Base-by-base conservation (phyloP, 306 rosid species). In the Purshia tridentata region DNA sequence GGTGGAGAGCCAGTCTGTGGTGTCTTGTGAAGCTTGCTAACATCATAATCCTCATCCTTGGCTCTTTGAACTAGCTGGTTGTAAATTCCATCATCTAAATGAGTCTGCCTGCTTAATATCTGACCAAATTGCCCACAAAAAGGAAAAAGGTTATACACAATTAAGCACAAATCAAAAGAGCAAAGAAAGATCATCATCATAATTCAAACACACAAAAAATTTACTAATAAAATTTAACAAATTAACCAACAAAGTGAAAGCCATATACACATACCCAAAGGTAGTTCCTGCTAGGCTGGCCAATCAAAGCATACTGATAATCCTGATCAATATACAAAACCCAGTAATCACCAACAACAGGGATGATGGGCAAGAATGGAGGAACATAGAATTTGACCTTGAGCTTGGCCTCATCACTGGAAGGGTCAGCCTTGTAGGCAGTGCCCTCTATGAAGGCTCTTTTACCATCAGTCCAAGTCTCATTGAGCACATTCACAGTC, bases 381-480 rank as follows among this genome's bases (percentile, higher is more conserved):
- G 99, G 99, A 6, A 94, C 85, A 13, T 76, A 91, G 41, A 94
- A 94, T n/a, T 57, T 91, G 71, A 94, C 99, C 67, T 94, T 91
- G 51, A 94, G 89, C 82, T 91, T 94, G 0, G 96, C 97, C 77
- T 94, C 99, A 54, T 91, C 95, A 40, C 90, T 89, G 0, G 76
- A 65, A 1, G 91, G 87, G 49, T 94, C 80, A 44, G 96, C 96
- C 77, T 89, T 94, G 69, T 75, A 80, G 8, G 97, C 99, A 79
- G 61, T 54, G 9, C 99, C 99, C 19, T 94, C 85, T 2, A 94
- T 94, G 65, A 0, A 88, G 13, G 78, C 23, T 51, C 95, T 81
- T 46, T 76, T 79, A 4, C 96, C 99, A 44, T 68, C 81, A 39
- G 29, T 81, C 96, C 96, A 94, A 0, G 99, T 94, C 84, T 94